phyloP scores from a whole-genome alignment of 805 yeast genomes.

The Millerozyma acaciae region DNA sequence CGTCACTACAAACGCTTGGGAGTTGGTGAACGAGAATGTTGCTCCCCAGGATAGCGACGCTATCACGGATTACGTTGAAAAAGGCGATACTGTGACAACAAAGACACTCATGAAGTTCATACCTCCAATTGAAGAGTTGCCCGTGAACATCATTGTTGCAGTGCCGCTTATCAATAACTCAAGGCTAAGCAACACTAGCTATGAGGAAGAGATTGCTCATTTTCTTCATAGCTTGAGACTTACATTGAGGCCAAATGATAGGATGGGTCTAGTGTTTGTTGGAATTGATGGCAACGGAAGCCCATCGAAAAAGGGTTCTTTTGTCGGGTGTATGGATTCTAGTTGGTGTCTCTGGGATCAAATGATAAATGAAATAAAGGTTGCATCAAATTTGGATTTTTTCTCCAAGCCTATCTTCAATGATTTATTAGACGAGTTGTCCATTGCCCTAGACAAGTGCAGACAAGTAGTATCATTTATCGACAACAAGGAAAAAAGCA shows the following conservation, averaged over 20 bases:
- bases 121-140: slow-evolving; percentile 36
- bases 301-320: slow-evolving; percentile 37
- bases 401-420: slow-evolving; percentile 10
- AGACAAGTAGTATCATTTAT: slow-evolving; percentile 24
- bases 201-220: slow-evolving; percentile 18
- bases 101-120: slow-evolving; percentile 33
- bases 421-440: slow-evolving; percentile 20
- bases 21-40: slow-evolving; percentile 26
- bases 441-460: slow-evolving; percentile 23
- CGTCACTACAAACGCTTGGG: slow-evolving; percentile 51
- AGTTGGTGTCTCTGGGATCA: slow-evolving; percentile 50
- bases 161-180: slow-evolving; percentile 36
- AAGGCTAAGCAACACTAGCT: slow-evolving; percentile 21
- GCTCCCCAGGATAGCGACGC: slow-evolving; percentile 39
- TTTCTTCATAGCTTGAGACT: slow-evolving; percentile 23
- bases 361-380: slow-evolving; percentile 33
- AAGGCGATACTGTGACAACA: slow-evolving; percentile 41
- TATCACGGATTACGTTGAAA: slow-evolving; percentile 32
- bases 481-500: slow-evolving; percentile 4
- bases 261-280: slow-evolving; percentile 44
- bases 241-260: slow-evolving; percentile 34
- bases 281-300: slow-evolving; percentile 43
- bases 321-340: slow-evolving; percentile 42
- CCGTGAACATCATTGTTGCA: slow-evolving; percentile 41
- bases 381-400: slow-evolving; percentile 16